Base-by-base conservation (phyloP, 2,329 filamentous ascomycete genomes). In the Endocalyx cinctus region DNA sequence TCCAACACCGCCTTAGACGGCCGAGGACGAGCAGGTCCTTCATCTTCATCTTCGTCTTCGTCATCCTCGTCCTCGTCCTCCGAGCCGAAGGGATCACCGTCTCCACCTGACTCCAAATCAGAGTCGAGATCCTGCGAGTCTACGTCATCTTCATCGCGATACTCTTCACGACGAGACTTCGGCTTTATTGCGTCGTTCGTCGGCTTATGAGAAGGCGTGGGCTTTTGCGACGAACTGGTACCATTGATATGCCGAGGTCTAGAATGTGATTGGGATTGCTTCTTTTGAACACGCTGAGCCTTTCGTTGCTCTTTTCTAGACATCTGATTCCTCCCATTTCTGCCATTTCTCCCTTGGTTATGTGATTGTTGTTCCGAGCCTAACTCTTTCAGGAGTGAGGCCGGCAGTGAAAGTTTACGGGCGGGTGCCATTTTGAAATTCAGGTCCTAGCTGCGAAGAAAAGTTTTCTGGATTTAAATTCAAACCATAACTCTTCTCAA, bases 1-100 rank as follows among this genome's bases (percentile, higher is more conserved):
- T 81, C 73, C 51, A 72, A 77, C n/a, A 79, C 54, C 14, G 44
- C 45, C 29, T 55, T 62, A 5, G 63, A 58, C n/a, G 37, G 23
- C 10, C 45, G 39, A 22, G 12, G 37, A n/a, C 29, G 42, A 31
- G 19, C 20, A 23, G 8, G 20, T 23, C 32, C 16, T 11, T 34
- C 20, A 37, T 35, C 27, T 40, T 43, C 25, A 33, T 29, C 27
- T 41, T 32, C 25, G 31, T 40, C 38, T 4, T 30, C 27, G 11
- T 41, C 35, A 4, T 41, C 36, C 3, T 35, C 46, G 3, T 27
- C 29, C 4, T 46, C 44, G 23, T 26, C 25, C 11, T 40, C 34
- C 13, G 34, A 41, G 12, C 20, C 14, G 8, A 25, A 33, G 13
- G 25, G 26, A 3, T 27, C 38, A 5, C 18, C 23, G 5, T 15